Evolutionary conservation across 306 rosid genomes (phyloP).

Genomic region (Aeschynomene evenia): DNA sequence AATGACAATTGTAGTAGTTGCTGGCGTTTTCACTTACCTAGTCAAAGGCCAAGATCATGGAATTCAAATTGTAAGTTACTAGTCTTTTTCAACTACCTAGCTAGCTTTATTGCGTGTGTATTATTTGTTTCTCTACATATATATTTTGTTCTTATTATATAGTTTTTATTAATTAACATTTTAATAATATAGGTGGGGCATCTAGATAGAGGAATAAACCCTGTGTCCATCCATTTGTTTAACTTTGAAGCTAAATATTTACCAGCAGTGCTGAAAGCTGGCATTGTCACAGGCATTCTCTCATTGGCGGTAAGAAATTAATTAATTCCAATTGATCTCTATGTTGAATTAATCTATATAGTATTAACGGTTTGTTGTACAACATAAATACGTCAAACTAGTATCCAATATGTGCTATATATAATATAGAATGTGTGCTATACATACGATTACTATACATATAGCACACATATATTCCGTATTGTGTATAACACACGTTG

Average conservation of each 20-base stretch:
- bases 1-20: conserved; percentile 50
- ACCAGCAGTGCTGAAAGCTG: conserved; percentile 49
- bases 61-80: conserved; percentile 56
- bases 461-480: too few relatives aligned
- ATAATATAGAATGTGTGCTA: too few relatives aligned
- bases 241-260: conserved; percentile 56
- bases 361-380: too few relatives aligned
- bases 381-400: too few relatives aligned
- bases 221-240: conserved; percentile 47
- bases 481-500: too few relatives aligned
- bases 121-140: not conserved
- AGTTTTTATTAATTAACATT: not conserved
- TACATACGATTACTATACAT: too few relatives aligned
- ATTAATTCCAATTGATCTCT: not conserved
- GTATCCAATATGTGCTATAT: too few relatives aligned
- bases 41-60: conserved; percentile 59
- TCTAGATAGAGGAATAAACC: conserved; percentile 78
- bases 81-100: not conserved
- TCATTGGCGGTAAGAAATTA: conserved; percentile 71
- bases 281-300: conserved; percentile 53
- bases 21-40: conserved; percentile 58
- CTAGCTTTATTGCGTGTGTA: not conserved
- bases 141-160: not conserved
- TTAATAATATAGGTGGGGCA: conserved; percentile 92
- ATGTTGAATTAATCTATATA: too few relatives aligned